Evolutionary conservation across 352 stramenopile species (phyloP).

Genomic region (Blastocystis sp.): DNA sequence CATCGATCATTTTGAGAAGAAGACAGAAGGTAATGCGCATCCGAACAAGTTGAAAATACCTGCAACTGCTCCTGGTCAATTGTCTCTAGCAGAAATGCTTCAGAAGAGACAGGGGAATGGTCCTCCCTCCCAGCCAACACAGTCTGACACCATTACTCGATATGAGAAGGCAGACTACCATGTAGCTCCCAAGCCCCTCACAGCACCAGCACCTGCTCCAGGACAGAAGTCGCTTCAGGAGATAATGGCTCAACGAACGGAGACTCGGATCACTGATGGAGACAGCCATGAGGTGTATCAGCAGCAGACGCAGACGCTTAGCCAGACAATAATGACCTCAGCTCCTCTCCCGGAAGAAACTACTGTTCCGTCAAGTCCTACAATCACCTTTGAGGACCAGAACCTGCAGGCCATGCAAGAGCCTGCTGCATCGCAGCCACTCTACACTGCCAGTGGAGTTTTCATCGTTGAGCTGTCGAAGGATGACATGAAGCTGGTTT

Average conservation of each 20-base stretch:
- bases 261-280: background rate
- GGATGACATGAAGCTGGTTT: slow-evolving; percentile 50
- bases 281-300: background rate
- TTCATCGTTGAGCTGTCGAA: background rate
- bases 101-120: background rate
- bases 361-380: background rate
- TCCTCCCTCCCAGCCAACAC: background rate
- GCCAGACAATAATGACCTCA: background rate
- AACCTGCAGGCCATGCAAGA: background rate
- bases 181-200: background rate
- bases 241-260: background rate
- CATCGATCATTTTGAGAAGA: background rate
- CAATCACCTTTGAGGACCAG: background rate
- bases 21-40: background rate
- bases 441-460: slow-evolving; percentile 25
- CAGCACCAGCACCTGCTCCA: background rate
- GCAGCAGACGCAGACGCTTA: background rate
- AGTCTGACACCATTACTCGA: background rate
- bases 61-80: background rate
- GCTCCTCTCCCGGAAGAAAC: background rate
- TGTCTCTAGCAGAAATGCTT: slow-evolving; percentile 35
- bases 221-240: background rate
- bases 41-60: slow-evolving; percentile 15
- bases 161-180: background rate
- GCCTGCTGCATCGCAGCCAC: background rate